Base-by-base conservation (phyloP, 352 stramenopile species). In the Phytophthora europaea region DNA sequence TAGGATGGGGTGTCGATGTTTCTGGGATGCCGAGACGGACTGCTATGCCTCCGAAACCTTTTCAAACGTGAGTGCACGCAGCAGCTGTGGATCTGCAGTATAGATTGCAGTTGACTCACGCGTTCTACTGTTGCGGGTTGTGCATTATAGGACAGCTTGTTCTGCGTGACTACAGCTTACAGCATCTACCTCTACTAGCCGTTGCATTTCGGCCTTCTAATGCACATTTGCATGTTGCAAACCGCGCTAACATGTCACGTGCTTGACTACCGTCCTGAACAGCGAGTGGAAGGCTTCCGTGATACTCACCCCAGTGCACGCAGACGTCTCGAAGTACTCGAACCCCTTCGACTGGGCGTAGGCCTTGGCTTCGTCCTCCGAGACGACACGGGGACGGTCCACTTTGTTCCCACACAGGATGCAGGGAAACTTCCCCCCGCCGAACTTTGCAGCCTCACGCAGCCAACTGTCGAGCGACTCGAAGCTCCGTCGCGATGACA, bases 291-390 rank as follows among this genome's bases (percentile, higher is more conserved):
- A 96, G 4, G 94, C 85, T 34, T 98, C 93, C 20, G 68, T 81
- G 23, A 98, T 88, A 79, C 89, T 95, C 43, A 89, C 80, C 18
- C 92, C 94, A 20, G 92, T 96, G 64, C 92, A 93, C 6, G 94
- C 94, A 36, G 91, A 98, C 16, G 93, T 98, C 78, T 98, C 94
- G 61, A 97, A 98, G 73, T 98, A 98, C 47, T 90, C 82, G 50
- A 94, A 97, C 3, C 86, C 90, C 51, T 94, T 94, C 7, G 82
- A 56, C 22, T 72, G 57, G 6, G 94, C 93, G 61, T 93, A 98
- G 3, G 78, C 71, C 6, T 72, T 75, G 0, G 81, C 94, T 65
- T 98, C 91, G 23, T 94, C 89, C 65, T 97, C 90, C 1, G 78
- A 82, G 26, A 98, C 91, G 6, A 79, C 81, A 36, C 88, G 78